A percentile compares a stretch with the other conserved stretches of the same genome.
Conservation (phyloP, 352 stramenopile genomes). For the Globisporangium nodosum region DNA sequence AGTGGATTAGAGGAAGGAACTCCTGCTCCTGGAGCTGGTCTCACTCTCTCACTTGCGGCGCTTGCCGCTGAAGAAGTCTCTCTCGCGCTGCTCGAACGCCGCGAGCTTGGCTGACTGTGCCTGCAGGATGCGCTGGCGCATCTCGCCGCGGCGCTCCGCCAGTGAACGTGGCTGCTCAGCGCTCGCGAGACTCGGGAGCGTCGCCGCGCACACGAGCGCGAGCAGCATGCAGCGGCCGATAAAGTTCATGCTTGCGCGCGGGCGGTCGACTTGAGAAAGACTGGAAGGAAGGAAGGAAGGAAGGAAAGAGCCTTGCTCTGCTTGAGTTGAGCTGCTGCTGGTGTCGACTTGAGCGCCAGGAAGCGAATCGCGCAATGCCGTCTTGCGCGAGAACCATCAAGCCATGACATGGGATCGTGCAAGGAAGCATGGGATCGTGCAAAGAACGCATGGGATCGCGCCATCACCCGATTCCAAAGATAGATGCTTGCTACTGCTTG, state of each 20-base stretch:
- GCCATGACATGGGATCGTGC: too few relatives aligned
- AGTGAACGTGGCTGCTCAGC: conserved; percentile 14
- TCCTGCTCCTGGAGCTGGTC: background rate
- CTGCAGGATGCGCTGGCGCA: conserved; percentile 17
- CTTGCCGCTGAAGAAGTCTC: conserved; percentile 21
- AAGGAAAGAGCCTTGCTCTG: background rate
- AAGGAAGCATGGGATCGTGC: too few relatives aligned
- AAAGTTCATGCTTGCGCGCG: conserved; percentile 5
- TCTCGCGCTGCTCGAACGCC: conserved; percentile 16
- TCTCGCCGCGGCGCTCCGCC: conserved; percentile 14
- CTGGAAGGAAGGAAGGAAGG: too few relatives aligned
- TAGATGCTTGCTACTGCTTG: background rate
- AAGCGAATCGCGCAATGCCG: background rate
- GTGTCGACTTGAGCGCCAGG: background rate
- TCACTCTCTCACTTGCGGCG: conserved; percentile 10
- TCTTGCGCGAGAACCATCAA: too few relatives aligned
- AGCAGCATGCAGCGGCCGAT: conserved; percentile 11
- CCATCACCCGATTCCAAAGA: background rate
- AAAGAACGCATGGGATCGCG: too few relatives aligned
- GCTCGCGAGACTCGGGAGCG: conserved; percentile 6
- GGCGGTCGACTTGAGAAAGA: too few relatives aligned
- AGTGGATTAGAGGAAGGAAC: background rate
- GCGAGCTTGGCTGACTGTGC: conserved; percentile 15
- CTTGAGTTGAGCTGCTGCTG: background rate
- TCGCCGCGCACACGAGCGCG: conserved; percentile 8